Percentiles rank a stretch among this genome's conserved stretches.
Evolutionary conservation across 23 red algal genomes (phyloP).

Genomic region (Gracilariopsis chorda): DNA sequence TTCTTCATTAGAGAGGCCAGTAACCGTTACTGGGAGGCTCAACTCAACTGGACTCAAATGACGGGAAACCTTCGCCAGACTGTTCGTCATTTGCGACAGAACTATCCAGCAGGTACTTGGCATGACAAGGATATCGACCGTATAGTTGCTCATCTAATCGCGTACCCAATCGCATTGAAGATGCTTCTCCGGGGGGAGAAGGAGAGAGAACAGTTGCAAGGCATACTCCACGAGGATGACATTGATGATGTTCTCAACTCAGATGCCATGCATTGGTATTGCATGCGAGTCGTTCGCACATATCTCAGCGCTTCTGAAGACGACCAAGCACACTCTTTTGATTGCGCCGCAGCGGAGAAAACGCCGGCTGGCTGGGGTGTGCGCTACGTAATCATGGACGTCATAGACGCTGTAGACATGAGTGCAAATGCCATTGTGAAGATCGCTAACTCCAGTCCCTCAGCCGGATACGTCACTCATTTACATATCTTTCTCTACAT

Average conservation of each 20-base stretch:
- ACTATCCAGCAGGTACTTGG: constrained; percentile 5
- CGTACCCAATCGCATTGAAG: constrained; percentile 56
- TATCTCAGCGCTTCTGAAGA: constrained; percentile 34
- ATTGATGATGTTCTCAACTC: constrained; percentile 12
- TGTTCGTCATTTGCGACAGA: constrained; percentile 21
- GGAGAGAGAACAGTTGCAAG: constrained; percentile 7
- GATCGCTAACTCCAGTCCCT: constrained; percentile 9
- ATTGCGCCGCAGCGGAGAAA: background rate
- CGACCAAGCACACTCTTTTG: background rate
- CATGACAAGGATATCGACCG: constrained; percentile 27
- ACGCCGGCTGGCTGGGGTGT: background rate
- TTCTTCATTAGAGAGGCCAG: constrained; percentile 46
- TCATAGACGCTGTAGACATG: constrained; percentile 4
- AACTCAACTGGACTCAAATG: background rate
- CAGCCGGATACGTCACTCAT: constrained; percentile 39
- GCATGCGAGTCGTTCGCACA: background rate
- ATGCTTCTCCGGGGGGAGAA: constrained; percentile 21
- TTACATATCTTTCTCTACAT: constrained; percentile 42
- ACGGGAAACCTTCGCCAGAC: background rate
- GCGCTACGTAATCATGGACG: background rate
- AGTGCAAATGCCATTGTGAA: background rate
- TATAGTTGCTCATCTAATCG: constrained; percentile 23
- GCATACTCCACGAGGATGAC: background rate
- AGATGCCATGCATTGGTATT: constrained; percentile 1
- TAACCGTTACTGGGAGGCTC: constrained; percentile 23